Base-by-base conservation (phyloP, 768 basidiomycete species). In the Pleurotus platypus region DNA sequence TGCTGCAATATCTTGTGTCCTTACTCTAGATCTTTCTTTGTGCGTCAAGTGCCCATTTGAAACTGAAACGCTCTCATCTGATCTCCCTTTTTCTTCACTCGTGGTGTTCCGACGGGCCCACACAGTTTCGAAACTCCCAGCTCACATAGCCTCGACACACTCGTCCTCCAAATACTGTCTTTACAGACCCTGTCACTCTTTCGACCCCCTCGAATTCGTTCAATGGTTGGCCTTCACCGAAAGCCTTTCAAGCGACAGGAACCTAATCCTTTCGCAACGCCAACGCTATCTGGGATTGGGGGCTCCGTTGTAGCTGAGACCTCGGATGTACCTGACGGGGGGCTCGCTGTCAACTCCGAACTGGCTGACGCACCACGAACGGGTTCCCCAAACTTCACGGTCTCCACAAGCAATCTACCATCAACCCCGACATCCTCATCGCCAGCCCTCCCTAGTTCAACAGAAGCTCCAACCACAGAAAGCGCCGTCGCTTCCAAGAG, bases 131-230 rank as follows among this genome's bases (percentile, higher is more conserved):
- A 35, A 35, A 35, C 30, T 35, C 7, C 30, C 38, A 39, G 39
- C 2, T 11, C 24, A 24, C 51, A 54, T 54, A 15, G 39, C 51
- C 51, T 38, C 24, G 37, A 30, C 15, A 12, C 24, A 16, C 3
- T 18, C 16, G n/a, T 15, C 37, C 16, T 26, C 22, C 51, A 35
- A 20, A 35, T 15, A 26, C 22, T 42, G 37, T 54, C 51, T 54
- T n/a, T 54, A 40, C 20, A 43, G 51, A 40, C 51, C 51, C 18
- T 54, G 51, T 54, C 51, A 18, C 39, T 54, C 51, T 26, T 54
- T 54, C 24, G 51, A 54, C 51, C 37, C 16, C 51, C 51, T 39
- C 38, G 6, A 12, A 40, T 26, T 13, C 13, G 18, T 2, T 6
- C 27, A 40, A 54, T 54, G 51, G 51, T 54, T 24, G 18, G 51